Base-by-base conservation (phyloP, 768 basidiomycete species). In the Amanita polypyramis region DNA sequence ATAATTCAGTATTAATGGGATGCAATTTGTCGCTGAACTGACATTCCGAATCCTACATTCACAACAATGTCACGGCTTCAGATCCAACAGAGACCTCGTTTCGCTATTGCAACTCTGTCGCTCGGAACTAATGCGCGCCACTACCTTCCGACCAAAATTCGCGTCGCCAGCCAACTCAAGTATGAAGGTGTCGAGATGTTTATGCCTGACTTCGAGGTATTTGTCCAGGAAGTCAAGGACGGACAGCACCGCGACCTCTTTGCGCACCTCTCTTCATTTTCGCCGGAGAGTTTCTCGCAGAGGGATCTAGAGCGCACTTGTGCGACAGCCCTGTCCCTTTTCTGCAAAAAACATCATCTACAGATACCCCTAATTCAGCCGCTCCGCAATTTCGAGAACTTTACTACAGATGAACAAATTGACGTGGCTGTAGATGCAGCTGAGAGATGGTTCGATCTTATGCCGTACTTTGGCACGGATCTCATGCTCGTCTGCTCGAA, bases 401-500 rank as follows among this genome's bases (percentile, higher is more conserved):
- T 60, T 46, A 36, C 56, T 15, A 56, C 56, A 21, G 52, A 54
- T 19, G 56, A 55, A 17, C 53, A 65, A 5, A 54, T 62, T 4
- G 43, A 52, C 5, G 49, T 50, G n/a, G 59, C 58, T n/a, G 53
- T 65, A 9, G 48, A 52, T 33, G 54, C 53, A 36, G 66, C 63
- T 10, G 53, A 62, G 51, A 56, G 62, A 5, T 61, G 61, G 54
- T 49, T 68, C 36, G 57, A 54, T 45, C 47, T 70, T 34, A 53
- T 65, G 51, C 56, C 58, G 6, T 42, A 56, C 35, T 53, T 70
- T 37, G 55, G 57, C 4, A 59, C 57, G 32, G 58, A 58, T 50
- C 58, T 70, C 42, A 44, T 68, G 48, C 64, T 70, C 37, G 62
- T 67, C 38, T 65, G 63, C 54, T 64, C 66, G 12, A 65, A 63